Conservation (phyloP, 768 basidiomycete genomes). For the Polyporus arcularius region DNA sequence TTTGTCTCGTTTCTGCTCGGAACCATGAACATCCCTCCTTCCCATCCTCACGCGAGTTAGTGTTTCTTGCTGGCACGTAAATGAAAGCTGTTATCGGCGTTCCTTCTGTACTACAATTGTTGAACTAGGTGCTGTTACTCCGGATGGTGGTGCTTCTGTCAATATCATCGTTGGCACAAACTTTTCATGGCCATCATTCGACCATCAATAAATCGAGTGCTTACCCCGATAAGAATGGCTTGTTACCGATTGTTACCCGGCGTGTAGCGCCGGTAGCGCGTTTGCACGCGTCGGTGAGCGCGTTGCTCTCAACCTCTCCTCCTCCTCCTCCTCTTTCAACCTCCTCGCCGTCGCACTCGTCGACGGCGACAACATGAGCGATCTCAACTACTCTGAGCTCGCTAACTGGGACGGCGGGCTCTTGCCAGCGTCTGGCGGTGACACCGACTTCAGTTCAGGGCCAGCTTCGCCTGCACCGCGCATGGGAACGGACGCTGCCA, state of each 20-base stretch:
- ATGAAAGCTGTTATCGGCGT: slow-evolving; percentile 16
- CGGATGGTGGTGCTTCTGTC: not conserved
- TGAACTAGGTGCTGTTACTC: slow-evolving; percentile 15
- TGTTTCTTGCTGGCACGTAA: slow-evolving; percentile 12
- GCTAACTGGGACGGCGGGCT: slow-evolving; percentile 24
- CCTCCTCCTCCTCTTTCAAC: not conserved
- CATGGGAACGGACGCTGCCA: not conserved
- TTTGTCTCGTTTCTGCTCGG: not conserved
- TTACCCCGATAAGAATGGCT: too few relatives aligned
- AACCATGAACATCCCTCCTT: not conserved
- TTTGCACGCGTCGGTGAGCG: not conserved
- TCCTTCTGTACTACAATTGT: slow-evolving; percentile 13
- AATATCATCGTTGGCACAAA: too few relatives aligned
- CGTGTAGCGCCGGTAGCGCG: too few relatives aligned
- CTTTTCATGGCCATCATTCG: too few relatives aligned
- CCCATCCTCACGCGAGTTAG: not conserved
- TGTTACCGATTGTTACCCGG: too few relatives aligned
- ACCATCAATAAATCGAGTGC: too few relatives aligned
- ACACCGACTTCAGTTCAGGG: not conserved
- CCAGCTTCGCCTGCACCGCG: not conserved
- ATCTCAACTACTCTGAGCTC: slow-evolving; percentile 13
- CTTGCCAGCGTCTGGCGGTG: slow-evolving; percentile 5
- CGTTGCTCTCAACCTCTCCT: not conserved
- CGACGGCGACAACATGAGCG: not conserved
- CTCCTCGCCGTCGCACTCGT: not conserved